Evolutionary conservation across 257 asterid species (phyloP), one percentile per base, ranked within the genome.

Genomic region (Solanum virginianum): DNA sequence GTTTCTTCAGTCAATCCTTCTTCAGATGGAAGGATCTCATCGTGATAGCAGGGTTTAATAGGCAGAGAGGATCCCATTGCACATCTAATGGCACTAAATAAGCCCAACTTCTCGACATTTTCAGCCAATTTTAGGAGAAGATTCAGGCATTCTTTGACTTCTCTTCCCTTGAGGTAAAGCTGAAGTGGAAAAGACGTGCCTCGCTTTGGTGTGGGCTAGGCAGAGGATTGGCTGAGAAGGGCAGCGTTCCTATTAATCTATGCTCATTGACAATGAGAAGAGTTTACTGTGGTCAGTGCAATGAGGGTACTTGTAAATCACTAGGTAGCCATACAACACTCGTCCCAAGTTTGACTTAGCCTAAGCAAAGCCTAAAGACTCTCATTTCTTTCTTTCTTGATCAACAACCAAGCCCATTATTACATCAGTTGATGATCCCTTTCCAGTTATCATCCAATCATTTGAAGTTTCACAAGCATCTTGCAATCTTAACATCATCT

Each of bases 401-500:
- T 32, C 36, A 32, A 32, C 4, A 32, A 32, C 3, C 36, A 32
- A 32, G 4, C 36, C 2, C 36, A 83, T 87, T 69, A 85, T 32
- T 56, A 84, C 53, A 41, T 87, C 92, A 20, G 70, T 68, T 49
- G 91, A 91, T 22, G 88, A 80, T 36, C 92, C 93, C 10, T 77
- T 74, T 14, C 95, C 94, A 1, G 94, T 85, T 62, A 95, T 68
- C 22, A 84, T 87, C 97, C 97, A 93, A 18, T 89, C 89, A 1
- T 87, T 80, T 10, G 82, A 63, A 18, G 63, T 71, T 45, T 70
- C 85, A 18, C 82, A 86, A 14, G 77, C 69, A 17, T 90, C 93
- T 9, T 91, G 84, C 86, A 89, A 51, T 70, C 87, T 90, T 6
- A 72, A 16, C 32, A 87, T 84, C 24, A 90, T 81, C 2, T 85